Conservation (phyloP, 2,329 filamentous ascomycete genomes). For the Colletotrichum tropicicola region DNA sequence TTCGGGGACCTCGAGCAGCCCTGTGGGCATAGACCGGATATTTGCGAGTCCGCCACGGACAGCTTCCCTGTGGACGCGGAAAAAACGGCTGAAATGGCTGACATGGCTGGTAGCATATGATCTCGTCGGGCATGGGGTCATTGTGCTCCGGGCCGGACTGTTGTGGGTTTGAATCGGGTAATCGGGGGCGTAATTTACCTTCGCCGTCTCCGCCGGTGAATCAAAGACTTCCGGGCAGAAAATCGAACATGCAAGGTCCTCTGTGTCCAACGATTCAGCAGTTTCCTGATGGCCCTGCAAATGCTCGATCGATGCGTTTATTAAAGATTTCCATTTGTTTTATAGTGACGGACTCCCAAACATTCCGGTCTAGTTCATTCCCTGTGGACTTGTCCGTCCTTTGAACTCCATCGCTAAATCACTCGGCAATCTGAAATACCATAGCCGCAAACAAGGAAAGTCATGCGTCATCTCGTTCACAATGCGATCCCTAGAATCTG, state of each 20-base stretch:
- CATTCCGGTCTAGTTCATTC: not conserved
- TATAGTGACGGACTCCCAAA: not conserved
- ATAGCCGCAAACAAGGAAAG: not conserved
- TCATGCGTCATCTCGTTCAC: not conserved
- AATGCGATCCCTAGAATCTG: constrained; percentile 26
- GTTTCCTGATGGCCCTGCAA: not conserved
- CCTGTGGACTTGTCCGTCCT: not conserved
- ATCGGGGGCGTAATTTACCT: not conserved
- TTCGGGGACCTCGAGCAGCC: not conserved
- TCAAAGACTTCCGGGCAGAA: not conserved
- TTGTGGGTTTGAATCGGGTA: not conserved
- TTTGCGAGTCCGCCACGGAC: not conserved
- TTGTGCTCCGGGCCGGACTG: too few relatives aligned
- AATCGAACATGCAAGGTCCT: not conserved
- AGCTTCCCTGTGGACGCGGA: not conserved
- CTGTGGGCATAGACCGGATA: not conserved
- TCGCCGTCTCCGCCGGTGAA: not conserved
- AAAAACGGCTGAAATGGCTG: too few relatives aligned
- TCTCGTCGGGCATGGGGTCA: too few relatives aligned
- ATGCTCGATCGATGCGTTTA: not conserved
- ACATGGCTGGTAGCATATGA: too few relatives aligned
- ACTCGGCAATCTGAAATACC: not conserved
- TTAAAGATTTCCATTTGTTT: not conserved
- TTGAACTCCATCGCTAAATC: not conserved
- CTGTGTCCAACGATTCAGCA: not conserved